Percentiles rank a stretch among this genome's conserved stretches.
These are phyloP conservation scores for Gossypium davidsonii DNA, from an alignment of 441 rosid genomes.

Conservation along the genomic window DNA sequence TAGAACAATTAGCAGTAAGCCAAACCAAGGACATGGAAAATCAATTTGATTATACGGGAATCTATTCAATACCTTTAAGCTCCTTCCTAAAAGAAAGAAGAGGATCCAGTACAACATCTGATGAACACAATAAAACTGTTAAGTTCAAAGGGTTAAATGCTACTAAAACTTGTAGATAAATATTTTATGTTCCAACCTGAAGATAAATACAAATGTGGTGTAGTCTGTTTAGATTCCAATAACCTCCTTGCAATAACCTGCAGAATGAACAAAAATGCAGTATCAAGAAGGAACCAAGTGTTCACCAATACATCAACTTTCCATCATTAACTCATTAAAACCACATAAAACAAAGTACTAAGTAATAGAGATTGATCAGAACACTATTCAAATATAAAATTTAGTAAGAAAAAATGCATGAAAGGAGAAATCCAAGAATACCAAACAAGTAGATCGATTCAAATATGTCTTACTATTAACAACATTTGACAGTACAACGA, in stretches of 20 bases:
- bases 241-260: conserved; percentile 87
- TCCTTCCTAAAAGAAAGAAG: conserved; percentile 88
- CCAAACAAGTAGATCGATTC: not conserved
- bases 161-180: conserved; percentile 13
- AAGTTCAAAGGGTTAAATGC: conserved; percentile 21
- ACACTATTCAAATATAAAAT: not conserved
- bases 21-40: conserved; percentile 13
- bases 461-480: not conserved
- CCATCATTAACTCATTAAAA: not conserved
- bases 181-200: conserved; percentile 44
- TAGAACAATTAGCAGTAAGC: conserved; percentile 23
- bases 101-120: conserved; percentile 94
- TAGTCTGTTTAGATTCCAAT: conserved; percentile 90
- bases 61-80: conserved; percentile 58
- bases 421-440: not conserved
- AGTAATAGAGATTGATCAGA: not conserved
- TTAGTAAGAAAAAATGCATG: not conserved
- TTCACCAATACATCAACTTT: not conserved
- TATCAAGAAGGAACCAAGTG: not conserved
- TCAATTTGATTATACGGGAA: conserved; percentile 19
- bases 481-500: not conserved
- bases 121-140: conserved; percentile 23
- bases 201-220: conserved; percentile 83
- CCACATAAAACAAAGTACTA: not conserved
- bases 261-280: conserved; percentile 14